These are phyloP conservation scores for Shiraia bambusicola DNA, from an alignment of 2,329 filamentous ascomycete species.

Conservation along the genomic window DNA sequence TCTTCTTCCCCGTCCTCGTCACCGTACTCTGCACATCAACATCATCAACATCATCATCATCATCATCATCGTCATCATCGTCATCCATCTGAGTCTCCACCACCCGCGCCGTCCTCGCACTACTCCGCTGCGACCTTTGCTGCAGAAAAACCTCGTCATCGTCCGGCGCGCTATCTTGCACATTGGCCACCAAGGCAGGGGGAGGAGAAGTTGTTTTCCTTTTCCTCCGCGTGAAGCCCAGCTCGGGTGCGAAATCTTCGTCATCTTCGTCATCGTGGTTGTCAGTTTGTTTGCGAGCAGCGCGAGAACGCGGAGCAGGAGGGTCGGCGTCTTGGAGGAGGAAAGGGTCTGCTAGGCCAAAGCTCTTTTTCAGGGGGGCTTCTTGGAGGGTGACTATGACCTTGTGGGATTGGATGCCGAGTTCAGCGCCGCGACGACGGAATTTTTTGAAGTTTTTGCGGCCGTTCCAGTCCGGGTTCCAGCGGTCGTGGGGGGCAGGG, in stretches of 20 bases:
- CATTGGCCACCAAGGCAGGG: slow-evolving; percentile 25
- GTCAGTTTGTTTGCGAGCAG: slow-evolving; percentile 3
- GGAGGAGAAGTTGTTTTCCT: slow-evolving; percentile 3
- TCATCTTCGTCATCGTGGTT: slow-evolving; percentile 7
- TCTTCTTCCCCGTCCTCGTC: slow-evolving; percentile 34
- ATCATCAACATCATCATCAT: no score
- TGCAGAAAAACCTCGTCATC: slow-evolving; percentile 24
- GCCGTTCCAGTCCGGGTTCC: slow-evolving; percentile 90
- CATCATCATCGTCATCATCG: no score
- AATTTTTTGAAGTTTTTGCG: slow-evolving; percentile 97
- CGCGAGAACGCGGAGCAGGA: slow-evolving; percentile 18
- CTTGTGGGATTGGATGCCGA: slow-evolving; percentile 48
- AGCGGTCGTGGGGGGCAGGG: slow-evolving; percentile 65
- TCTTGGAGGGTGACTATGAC: slow-evolving; percentile 73
- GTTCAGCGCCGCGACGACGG: slow-evolving; percentile 49
- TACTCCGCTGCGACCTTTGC: slow-evolving; percentile 24
- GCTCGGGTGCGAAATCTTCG: slow-evolving; percentile 29
- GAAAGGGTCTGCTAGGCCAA: slow-evolving; percentile 74
- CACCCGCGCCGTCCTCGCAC: slow-evolving; percentile 27
- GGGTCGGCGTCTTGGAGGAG: slow-evolving; percentile 59
- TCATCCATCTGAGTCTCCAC: slow-evolving; percentile 37
- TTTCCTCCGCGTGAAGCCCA: slow-evolving; percentile 31
- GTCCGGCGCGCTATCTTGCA: slow-evolving; percentile 36
- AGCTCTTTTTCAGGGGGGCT: slow-evolving; percentile 65
- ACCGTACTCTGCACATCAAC: no score